Evolutionary conservation across 2,329 filamentous ascomycete species (phyloP).

Genomic region (Colletotrichum viniferum): DNA sequence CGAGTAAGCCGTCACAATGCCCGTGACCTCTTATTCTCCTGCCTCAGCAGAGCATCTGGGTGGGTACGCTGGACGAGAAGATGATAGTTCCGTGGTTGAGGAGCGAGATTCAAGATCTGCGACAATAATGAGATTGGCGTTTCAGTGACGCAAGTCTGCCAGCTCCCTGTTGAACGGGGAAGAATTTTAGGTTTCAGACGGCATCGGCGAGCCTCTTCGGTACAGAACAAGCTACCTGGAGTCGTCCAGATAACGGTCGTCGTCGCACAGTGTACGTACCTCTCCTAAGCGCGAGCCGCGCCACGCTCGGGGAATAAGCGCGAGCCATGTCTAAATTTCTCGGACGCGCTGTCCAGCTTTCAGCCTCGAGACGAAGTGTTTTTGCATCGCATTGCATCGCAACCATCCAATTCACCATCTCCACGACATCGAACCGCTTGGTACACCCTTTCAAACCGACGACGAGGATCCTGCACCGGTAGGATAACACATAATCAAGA

Average conservation of each 20-base stretch:
- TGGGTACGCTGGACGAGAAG: neutral
- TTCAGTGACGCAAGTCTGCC: neutral
- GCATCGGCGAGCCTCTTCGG: neutral
- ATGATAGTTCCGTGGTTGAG: neutral
- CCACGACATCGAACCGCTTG: neutral
- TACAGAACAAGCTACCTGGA: neutral
- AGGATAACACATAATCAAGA: conserved; percentile 34
- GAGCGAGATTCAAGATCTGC: neutral
- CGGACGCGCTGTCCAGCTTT: conserved; percentile 6
- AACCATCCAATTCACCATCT: neutral
- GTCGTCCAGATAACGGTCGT: neutral
- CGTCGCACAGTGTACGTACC: neutral
- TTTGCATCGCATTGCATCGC: conserved; percentile 4
- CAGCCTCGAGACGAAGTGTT: conserved; percentile 1
- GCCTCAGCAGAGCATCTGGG: neutral
- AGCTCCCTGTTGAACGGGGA: neutral
- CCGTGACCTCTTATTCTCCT: neutral
- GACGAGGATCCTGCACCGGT: neutral
- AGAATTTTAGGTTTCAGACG: neutral
- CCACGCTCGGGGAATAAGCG: conserved; percentile 8
- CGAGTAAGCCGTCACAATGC: neutral
- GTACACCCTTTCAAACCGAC: neutral
- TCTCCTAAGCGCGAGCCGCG: conserved; percentile 8
- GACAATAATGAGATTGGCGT: neutral
- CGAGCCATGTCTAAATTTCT: conserved; percentile 14